A percentile compares a stretch with the other conserved stretches of the same genome.
These are phyloP conservation scores for Yamadazyma sp. DNA, from an alignment of 805 yeast genomes.

Conservation along the genomic window DNA sequence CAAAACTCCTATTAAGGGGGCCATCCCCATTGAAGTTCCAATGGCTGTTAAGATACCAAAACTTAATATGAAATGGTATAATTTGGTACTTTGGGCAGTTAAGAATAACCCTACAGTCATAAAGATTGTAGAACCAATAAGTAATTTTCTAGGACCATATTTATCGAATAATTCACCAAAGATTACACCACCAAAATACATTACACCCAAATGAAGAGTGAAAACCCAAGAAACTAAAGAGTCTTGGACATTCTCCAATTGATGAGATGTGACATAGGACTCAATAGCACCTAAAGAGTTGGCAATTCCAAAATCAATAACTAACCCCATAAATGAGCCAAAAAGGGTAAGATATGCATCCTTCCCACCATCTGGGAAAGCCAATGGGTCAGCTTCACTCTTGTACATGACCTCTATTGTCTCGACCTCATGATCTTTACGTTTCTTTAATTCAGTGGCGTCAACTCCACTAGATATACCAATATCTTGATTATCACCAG, in stretches of 20 bases:
- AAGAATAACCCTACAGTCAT: constrained; percentile 23
- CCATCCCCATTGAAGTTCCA: constrained; percentile 28
- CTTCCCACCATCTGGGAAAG: constrained; percentile 30
- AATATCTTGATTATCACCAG: neutral
- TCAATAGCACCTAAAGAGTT: constrained; percentile 29
- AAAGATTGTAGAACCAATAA: constrained; percentile 19
- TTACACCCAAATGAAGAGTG: constrained; percentile 27
- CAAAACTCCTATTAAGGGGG: constrained; percentile 24
- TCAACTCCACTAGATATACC: neutral
- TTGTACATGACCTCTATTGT: constrained; percentile 16
- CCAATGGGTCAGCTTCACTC: constrained; percentile 17
- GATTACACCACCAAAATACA: constrained; percentile 27
- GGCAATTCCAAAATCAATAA: constrained; percentile 27
- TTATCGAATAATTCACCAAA: constrained; percentile 28
- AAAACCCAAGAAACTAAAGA: constrained; percentile 31
- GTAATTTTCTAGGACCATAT: constrained; percentile 21
- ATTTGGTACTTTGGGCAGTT: constrained; percentile 21
- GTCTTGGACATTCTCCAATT: constrained; percentile 17
- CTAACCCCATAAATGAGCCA: constrained; percentile 27
- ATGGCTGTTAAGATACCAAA: constrained; percentile 26
- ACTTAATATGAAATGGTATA: constrained; percentile 25
- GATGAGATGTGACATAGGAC: constrained; percentile 21
- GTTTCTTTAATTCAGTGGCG: neutral
- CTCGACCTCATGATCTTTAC: too few relatives aligned
- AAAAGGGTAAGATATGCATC: constrained; percentile 21